A percentile compares a stretch with the other conserved stretches of the same genome.
phyloP scores from a whole-genome alignment of 352 stramenopile species.

The Phytophthora hibernalis region DNA sequence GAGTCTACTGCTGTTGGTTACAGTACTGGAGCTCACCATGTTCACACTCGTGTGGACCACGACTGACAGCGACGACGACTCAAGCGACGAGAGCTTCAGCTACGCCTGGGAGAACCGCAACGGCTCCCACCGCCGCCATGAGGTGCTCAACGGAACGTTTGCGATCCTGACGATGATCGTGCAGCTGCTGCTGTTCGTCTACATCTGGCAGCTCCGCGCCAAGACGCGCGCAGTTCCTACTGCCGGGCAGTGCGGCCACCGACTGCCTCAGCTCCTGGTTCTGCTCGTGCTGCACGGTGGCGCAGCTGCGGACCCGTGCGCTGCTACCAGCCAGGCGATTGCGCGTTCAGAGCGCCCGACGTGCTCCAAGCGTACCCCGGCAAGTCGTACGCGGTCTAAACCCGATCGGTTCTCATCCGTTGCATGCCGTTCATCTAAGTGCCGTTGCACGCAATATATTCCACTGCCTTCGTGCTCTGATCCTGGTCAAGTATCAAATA shows the following conservation, averaged over 20 bases:
- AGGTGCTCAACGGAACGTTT: slow-evolving; percentile 29
- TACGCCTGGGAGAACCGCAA: slow-evolving; percentile 14
- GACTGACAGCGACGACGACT: slow-evolving; percentile 22
- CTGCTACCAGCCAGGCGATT: slow-evolving; percentile 55
- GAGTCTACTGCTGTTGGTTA: slow-evolving; percentile 36
- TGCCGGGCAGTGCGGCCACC: slow-evolving; percentile 38
- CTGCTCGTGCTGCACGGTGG: slow-evolving; percentile 50
- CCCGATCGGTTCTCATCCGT: not conserved
- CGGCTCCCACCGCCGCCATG: slow-evolving; percentile 13
- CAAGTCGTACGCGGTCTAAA: slow-evolving; percentile 44
- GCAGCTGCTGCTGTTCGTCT: slow-evolving; percentile 37
- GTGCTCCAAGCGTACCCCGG: slow-evolving; percentile 40
- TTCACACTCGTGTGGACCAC: slow-evolving; percentile 31
- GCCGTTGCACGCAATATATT: slow-evolving; percentile 29
- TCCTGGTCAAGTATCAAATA: slow-evolving; percentile 1
- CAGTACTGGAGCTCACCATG: slow-evolving; percentile 30
- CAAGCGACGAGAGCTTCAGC: slow-evolving; percentile 25
- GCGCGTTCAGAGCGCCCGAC: slow-evolving; percentile 49
- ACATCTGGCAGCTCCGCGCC: slow-evolving; percentile 52
- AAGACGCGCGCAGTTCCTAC: slow-evolving; percentile 54
- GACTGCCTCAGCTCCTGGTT: slow-evolving; percentile 52
- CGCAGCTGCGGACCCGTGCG: slow-evolving; percentile 49
- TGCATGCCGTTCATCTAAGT: slow-evolving; percentile 15
- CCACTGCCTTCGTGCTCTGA: not conserved
- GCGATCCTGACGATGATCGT: slow-evolving; percentile 31